Evolutionary conservation across 306 rosid genomes (phyloP).

Genomic region (Abrus pulchellus): DNA sequence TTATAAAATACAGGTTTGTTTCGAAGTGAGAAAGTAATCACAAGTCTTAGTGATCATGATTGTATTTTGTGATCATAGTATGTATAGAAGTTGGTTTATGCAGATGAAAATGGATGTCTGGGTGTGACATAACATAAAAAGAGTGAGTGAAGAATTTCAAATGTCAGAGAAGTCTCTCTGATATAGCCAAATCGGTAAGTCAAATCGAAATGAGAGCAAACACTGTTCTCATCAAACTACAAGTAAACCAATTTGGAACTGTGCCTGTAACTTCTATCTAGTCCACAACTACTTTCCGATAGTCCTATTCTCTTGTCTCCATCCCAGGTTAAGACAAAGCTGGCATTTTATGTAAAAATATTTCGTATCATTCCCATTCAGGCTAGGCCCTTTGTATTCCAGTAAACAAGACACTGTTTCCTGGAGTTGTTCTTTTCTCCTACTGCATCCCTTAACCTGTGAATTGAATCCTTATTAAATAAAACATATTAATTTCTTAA

Average conservation of each 20-base stretch:
- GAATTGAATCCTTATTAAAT: not conserved
- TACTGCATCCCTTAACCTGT: no score
- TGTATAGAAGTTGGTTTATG: conserved; percentile 58
- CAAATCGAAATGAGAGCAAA: conserved; percentile 60
- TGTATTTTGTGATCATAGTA: not conserved
- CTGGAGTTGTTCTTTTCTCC: no score
- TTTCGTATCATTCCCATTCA: conserved; percentile 58
- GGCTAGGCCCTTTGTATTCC: conserved; percentile 38
- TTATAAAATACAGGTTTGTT: not conserved
- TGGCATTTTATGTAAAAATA: conserved; percentile 34
- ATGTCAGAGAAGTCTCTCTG: conserved; percentile 33
- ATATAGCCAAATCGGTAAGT: conserved; percentile 64
- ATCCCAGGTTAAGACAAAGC: conserved; percentile 37
- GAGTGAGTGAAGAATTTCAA: conserved; percentile 49
- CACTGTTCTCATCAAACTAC: conserved; percentile 64
- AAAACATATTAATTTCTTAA: no score
- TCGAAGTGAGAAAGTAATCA: not conserved
- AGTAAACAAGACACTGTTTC: not conserved
- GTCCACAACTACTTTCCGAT: conserved; percentile 5
- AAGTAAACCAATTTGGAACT: conserved; percentile 59
- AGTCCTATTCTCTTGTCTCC: not conserved
- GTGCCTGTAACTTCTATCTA: conserved; percentile 42
- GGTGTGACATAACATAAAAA: conserved; percentile 51
- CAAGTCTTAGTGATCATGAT: conserved; percentile 44
- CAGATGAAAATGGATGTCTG: conserved; percentile 53